phyloP scores from a whole-genome alignment of 1,284 basidiomycete genomes.

The Cryptococcus maquisensis region DNA sequence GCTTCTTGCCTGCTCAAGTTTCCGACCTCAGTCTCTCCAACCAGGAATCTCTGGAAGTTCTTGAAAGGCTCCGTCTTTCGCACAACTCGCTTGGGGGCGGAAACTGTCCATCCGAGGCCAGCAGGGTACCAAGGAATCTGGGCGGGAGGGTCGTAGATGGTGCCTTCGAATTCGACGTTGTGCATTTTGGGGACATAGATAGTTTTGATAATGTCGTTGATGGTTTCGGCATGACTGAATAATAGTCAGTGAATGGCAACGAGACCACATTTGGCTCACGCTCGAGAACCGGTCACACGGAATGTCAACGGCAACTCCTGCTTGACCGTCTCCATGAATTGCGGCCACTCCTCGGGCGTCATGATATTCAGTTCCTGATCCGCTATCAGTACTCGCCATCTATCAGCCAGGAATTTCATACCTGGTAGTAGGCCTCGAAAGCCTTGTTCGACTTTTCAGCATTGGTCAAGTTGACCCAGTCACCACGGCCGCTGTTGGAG shows the following conservation, averaged over 20 bases:
- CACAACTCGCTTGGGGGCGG: constrained; percentile 83
- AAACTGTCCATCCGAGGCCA: constrained; percentile 91
- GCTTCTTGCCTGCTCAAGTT: constrained; percentile 96
- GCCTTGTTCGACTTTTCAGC: constrained; percentile 60
- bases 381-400: not conserved
- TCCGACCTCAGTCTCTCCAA: constrained; percentile 97
- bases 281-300: constrained; percentile 79
- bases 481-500: not conserved
- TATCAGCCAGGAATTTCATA: constrained; percentile 9
- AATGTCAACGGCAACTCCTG: constrained; percentile 89
- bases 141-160: constrained; percentile 63
- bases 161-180: constrained; percentile 70
- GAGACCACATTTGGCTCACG: constrained; percentile 57
- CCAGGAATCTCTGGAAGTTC: constrained; percentile 92
- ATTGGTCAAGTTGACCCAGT: constrained; percentile 20
- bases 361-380: constrained; percentile 41
- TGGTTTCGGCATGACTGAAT: constrained; percentile 62
- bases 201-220: constrained; percentile 69
- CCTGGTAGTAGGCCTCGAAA: constrained; percentile 70
- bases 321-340: constrained; percentile 65
- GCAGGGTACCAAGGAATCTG: constrained; percentile 92
- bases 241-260: not conserved
- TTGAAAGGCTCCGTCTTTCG: constrained; percentile 92
- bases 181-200: constrained; percentile 74
- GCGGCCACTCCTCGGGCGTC: constrained; percentile 66